phyloP scores from a whole-genome alignment of 768 basidiomycete species.

The Hygrophoropsis aurantiaca region DNA sequence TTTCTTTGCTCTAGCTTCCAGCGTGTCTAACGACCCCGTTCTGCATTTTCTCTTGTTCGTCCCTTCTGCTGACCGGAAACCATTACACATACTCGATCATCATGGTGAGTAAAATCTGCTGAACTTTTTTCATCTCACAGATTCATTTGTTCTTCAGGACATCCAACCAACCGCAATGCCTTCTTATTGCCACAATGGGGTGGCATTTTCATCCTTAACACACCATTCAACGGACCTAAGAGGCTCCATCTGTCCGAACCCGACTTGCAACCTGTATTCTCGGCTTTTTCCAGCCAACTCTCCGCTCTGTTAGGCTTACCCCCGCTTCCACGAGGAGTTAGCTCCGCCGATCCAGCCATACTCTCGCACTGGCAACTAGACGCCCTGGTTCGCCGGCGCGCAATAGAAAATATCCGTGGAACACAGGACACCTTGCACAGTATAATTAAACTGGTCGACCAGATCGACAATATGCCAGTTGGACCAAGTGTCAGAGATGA shows the following conservation, averaged over 20 bases:
- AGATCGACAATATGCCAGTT: conserved; percentile 93
- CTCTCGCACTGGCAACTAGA: conserved; percentile 82
- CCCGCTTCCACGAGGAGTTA: conserved; percentile 49
- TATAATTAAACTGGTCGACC: conserved; percentile 79
- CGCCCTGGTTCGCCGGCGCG: conserved; percentile 67
- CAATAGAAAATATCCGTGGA: conserved; percentile 64
- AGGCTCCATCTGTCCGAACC: conserved; percentile 31
- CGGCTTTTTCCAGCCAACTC: conserved; percentile 70
- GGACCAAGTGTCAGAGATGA: conserved; percentile 72
- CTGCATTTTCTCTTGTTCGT: conserved; percentile 90
- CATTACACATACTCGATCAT: conserved; percentile 63
- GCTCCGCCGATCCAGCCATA: conserved; percentile 19
- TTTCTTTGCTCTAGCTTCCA: conserved; percentile 62
- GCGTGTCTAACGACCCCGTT: conserved; percentile 90
- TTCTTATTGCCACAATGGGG: conserved; percentile 97
- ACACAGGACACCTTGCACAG: conserved; percentile 77
- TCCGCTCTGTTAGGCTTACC: conserved; percentile 82
- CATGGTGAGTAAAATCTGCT: conserved; percentile 39
- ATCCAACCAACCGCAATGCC: conserved; percentile 50
- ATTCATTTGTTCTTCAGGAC: conserved; percentile 36
- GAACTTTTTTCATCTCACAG: conserved; percentile 8
- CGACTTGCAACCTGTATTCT: conserved; percentile 54
- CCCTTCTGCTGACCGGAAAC: conserved; percentile 67
- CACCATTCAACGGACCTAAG: conserved; percentile 28
- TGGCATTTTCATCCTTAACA: conserved; percentile 78